Base-by-base conservation (phyloP, 345 rosid species). In the Turnera subulata region DNA sequence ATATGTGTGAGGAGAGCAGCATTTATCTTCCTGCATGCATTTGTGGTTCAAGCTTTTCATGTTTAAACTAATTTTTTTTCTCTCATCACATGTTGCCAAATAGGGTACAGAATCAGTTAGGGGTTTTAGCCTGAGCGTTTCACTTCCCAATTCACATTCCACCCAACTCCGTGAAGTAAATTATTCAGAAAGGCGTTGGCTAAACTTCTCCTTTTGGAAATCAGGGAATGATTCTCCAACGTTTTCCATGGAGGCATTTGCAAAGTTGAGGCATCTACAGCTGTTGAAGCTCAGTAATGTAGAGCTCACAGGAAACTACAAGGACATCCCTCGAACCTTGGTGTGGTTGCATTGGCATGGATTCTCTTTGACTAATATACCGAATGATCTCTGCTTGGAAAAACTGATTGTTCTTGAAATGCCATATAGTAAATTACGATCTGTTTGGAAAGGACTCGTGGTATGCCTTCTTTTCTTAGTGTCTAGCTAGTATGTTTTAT, bases 341-440 rank as follows among this genome's bases (percentile, higher is more conserved):
- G 11, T 51, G 1, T 51, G 55, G 55, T 19, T 51, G 35, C n/a
- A 2, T 0, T 51, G 55, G 55, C 38, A n/a, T n/a, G 39, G 55
- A 51, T 51, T 51, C 32, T 16, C 55, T 25, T 29, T 26, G 23
- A 25, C 6, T 15, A 25, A 19, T 14, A n/a, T 26, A 51, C 39
- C 55, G 4, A 29, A 23, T n/a, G n/a, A n/a, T n/a, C n/a, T n/a
- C n/a, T n/a, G n/a, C n/a, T n/a, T n/a, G n/a, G n/a, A n/a, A n/a
- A n/a, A n/a, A n/a, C n/a, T n/a, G n/a, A n/a, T n/a, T n/a, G n/a
- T n/a, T n/a, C n/a, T n/a, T n/a, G n/a, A n/a, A n/a, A n/a, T n/a
- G n/a, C n/a, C n/a, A n/a, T n/a, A n/a, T n/a, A n/a, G n/a, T n/a
- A n/a, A n/a, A n/a, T 18, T 51, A n/a, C 15, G 4, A 13, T 15